Evolutionary conservation across 768 basidiomycete species (phyloP).

Genomic region (Calvatia gigantea): DNA sequence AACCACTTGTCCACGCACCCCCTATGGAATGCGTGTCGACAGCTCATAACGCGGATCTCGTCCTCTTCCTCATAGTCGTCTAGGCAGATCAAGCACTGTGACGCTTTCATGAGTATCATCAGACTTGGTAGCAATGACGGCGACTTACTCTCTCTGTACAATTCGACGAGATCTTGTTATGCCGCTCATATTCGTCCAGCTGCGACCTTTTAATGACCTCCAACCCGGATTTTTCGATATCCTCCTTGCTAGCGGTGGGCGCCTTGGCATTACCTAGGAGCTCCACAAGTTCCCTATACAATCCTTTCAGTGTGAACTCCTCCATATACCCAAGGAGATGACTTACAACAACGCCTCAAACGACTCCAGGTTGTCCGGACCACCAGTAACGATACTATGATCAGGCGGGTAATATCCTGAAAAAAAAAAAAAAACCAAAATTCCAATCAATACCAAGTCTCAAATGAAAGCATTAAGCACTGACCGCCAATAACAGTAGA

Average conservation of each 20-base stretch:
- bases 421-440: conserved; percentile 9
- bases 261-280: conserved; percentile 80
- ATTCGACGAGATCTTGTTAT: conserved; percentile 68
- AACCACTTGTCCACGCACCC: conserved; percentile 89
- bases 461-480: conserved; percentile 17
- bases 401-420: conserved; percentile 90
- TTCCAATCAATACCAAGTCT: background rate
- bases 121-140: background rate
- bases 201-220: conserved; percentile 63
- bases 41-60: conserved; percentile 75
- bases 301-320: conserved; percentile 4
- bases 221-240: conserved; percentile 82
- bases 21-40: conserved; percentile 89
- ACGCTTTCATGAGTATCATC: background rate
- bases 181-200: conserved; percentile 51
- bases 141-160: conserved; percentile 72
- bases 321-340: conserved; percentile 9
- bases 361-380: conserved; percentile 64
- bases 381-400: conserved; percentile 84
- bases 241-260: conserved; percentile 76
- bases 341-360: conserved; percentile 76
- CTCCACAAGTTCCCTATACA: conserved; percentile 72
- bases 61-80: conserved; percentile 81
- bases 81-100: conserved; percentile 80
- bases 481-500: conserved; percentile 85